phyloP scores from a whole-genome alignment of 371 early-diverging fungal species.

The Fennellomyces sp. region DNA sequence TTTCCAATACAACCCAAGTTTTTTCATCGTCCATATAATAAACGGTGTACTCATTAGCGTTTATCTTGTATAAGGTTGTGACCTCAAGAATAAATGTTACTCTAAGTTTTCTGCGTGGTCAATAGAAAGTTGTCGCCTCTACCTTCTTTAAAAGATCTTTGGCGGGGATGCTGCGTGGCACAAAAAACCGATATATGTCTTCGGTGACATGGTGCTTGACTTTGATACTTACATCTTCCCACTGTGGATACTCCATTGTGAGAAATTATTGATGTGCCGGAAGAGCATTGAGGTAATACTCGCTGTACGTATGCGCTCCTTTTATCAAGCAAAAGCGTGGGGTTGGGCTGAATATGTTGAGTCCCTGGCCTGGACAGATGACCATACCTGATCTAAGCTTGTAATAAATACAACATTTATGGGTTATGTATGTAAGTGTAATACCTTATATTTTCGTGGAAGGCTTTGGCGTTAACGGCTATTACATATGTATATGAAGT shows the following conservation, averaged over 20 bases:
- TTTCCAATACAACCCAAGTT: background rate
- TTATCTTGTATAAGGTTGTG: background rate
- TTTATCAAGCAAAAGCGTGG: too few species aligned
- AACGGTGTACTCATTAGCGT: background rate
- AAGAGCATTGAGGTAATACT: too few species aligned
- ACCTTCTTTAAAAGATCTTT: background rate
- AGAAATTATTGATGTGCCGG: too few species aligned
- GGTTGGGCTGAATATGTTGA: too few species aligned
- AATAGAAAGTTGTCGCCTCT: background rate
- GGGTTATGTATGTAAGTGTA: too few species aligned
- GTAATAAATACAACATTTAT: too few species aligned
- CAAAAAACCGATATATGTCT: background rate
- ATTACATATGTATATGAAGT: too few species aligned
- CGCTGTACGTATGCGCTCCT: too few species aligned
- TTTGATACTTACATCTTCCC: background rate
- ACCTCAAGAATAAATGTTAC: background rate
- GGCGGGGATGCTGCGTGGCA: background rate
- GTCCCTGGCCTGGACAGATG: too few species aligned
- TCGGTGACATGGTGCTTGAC: background rate
- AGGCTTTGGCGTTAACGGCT: too few species aligned
- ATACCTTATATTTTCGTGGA: too few species aligned
- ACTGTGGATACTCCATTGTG: background rate
- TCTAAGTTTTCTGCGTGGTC: background rate
- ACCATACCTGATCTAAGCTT: too few species aligned
- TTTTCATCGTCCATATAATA: background rate